Conservation (phyloP, 306 rosid genomes). For the Pterocarpus macrocarpus region DNA sequence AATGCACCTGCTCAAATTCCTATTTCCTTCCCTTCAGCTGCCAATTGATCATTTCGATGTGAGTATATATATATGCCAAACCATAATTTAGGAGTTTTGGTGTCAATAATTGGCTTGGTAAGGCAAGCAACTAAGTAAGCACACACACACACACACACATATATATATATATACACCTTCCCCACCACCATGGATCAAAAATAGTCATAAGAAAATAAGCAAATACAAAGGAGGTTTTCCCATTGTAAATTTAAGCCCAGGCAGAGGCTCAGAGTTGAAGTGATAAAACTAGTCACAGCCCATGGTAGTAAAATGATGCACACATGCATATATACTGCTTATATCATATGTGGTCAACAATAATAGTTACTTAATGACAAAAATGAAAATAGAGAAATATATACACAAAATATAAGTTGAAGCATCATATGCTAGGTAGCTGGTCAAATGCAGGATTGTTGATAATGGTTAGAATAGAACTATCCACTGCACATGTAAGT, state of each 20-base stretch:
- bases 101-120: no score
- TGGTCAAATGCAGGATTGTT: constrained; percentile 42
- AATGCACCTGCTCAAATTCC: constrained; percentile 51
- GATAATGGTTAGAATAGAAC: constrained; percentile 29
- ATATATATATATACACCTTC: no score
- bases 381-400: background rate
- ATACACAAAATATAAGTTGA: background rate
- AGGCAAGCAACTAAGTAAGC: no score
- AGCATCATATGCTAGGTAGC: constrained; percentile 12
- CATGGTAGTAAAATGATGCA: no score
- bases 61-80: background rate
- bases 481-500: constrained; percentile 54
- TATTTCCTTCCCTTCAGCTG: constrained; percentile 30
- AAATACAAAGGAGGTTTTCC: no score
- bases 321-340: background rate
- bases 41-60: constrained; percentile 45
- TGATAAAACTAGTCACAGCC: no score
- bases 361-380: background rate
- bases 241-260: no score
- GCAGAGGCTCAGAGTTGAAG: no score
- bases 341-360: background rate
- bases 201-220: no score
- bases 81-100: no score
- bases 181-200: no score
- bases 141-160: no score